These are phyloP conservation scores for Psilocybe subaeruginosa DNA, from an alignment of 768 basidiomycete species.

Conservation along the genomic window DNA sequence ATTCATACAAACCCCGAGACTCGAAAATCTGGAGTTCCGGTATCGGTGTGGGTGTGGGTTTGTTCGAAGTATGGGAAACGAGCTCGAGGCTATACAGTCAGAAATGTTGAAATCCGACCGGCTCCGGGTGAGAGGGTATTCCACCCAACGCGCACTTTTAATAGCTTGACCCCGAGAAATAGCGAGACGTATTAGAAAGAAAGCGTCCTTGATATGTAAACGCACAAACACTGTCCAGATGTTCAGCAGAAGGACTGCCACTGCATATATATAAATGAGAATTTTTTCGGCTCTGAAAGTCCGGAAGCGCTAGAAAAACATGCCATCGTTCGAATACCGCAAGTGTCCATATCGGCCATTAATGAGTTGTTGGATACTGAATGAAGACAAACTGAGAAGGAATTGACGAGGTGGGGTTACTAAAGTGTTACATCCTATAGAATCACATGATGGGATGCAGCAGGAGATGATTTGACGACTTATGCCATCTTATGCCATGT, in stretches of 20 bases:
- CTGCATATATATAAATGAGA: too few species aligned
- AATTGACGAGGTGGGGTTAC: not conserved
- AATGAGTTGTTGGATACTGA: not conserved
- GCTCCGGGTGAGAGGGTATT: not conserved
- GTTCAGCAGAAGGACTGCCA: too few species aligned
- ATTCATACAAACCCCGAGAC: not conserved
- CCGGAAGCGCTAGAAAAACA: too few species aligned
- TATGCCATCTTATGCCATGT: not conserved
- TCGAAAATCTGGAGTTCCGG: not conserved
- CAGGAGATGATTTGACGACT: not conserved
- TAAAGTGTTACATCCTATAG: not conserved
- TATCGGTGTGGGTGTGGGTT: not conserved
- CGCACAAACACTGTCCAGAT: too few species aligned
- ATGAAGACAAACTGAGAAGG: not conserved
- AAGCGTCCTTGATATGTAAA: too few species aligned
- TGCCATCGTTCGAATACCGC: too few species aligned
- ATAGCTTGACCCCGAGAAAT: not conserved
- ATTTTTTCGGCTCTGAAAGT: too few species aligned
- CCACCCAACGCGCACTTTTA: not conserved
- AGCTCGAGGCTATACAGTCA: not conserved
- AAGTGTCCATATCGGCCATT: not conserved
- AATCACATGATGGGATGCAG: not conserved
- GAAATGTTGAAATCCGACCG: not conserved
- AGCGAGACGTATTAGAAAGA: too few species aligned
- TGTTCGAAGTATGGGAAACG: not conserved